Evolutionary conservation across 169 alveolate genomes (phyloP), one percentile per base, ranked within the genome.

Genomic region (Eimeria necatrix): DNA sequence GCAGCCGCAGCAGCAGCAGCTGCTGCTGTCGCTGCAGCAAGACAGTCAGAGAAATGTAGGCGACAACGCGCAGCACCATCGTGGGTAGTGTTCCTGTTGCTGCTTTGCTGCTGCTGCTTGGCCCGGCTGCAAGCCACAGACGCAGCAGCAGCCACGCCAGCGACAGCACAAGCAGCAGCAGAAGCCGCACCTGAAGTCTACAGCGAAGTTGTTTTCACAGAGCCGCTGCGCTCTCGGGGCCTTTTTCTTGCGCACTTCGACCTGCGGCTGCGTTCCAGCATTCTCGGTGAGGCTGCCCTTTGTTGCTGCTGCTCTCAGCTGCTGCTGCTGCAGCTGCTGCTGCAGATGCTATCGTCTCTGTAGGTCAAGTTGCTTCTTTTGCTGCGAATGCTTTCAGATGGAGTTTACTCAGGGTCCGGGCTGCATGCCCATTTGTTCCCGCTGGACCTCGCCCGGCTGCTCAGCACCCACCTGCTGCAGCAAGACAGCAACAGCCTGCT

Each of bases 191-290:
- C 85, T 74, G 85, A 74, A 4, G 46, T 74, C 24, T 74, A 74
- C 24, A 74, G 61, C 41, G 85, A 74, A n/a, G 49, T 51, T 32
- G 53, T 74, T 0, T 48, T 41, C 32, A 74, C 85, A 74, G 85
- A 74, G 85, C 85, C 85, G 85, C 85, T 74, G 85, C 61, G 85
- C 1, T 32, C 85, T 10, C 85, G 85, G 32, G 59, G 59, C 26
- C 85, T 74, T 53, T 74, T 74, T 51, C 26, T 74, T 46, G 85
- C 85, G 1, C 85, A 74, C 26, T 74, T 74, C 26, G 85, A 74
- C 49, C 4, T 74, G 41, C 85, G 85, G 26, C 85, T 74, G 8
- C 32, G 85, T 8, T 16, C 85, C 12, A 12, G 59, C 6, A 9
- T 7, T n/a, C 59, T 26, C 26, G 60, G 85, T 74, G 26, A 12